Conservation (phyloP, 1,139 yeast species). For the Nakaseomyces delphensis region DNA sequence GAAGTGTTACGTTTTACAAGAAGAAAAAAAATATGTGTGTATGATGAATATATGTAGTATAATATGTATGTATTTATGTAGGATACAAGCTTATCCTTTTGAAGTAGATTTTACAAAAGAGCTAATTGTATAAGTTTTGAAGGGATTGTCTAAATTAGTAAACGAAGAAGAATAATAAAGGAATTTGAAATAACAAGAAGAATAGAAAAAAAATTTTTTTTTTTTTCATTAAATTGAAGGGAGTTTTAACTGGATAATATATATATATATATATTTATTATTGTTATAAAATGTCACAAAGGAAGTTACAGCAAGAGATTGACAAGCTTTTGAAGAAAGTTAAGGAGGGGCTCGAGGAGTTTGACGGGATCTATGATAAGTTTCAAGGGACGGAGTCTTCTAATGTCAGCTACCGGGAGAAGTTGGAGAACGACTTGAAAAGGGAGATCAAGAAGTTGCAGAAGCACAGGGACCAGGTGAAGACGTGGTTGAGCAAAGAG, state of each 20-base stretch:
- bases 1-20: too few relatives aligned
- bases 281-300: conserved; percentile 61
- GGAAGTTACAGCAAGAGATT: conserved; percentile 74
- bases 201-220: background rate
- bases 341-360: conserved; percentile 81
- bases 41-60: too few relatives aligned
- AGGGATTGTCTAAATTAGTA: too few relatives aligned
- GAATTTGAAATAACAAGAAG: too few relatives aligned
- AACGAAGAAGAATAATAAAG: too few relatives aligned
- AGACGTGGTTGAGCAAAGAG: conserved; percentile 88
- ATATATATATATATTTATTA: background rate
- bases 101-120: too few relatives aligned
- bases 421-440: conserved; percentile 85
- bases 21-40: too few relatives aligned
- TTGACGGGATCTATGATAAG: conserved; percentile 82
- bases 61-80: too few relatives aligned
- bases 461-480: conserved; percentile 89
- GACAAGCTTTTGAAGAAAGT: conserved; percentile 95
- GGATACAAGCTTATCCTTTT: too few relatives aligned
- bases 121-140: too few relatives aligned
- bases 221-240: background rate
- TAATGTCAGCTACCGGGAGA: conserved; percentile 84
- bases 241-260: background rate
- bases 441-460: conserved; percentile 94
- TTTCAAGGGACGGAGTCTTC: conserved; percentile 58